Evolutionary conservation across 192 early-diverging fungal genomes (phyloP).

Genomic region (Spinellus fusiger): DNA sequence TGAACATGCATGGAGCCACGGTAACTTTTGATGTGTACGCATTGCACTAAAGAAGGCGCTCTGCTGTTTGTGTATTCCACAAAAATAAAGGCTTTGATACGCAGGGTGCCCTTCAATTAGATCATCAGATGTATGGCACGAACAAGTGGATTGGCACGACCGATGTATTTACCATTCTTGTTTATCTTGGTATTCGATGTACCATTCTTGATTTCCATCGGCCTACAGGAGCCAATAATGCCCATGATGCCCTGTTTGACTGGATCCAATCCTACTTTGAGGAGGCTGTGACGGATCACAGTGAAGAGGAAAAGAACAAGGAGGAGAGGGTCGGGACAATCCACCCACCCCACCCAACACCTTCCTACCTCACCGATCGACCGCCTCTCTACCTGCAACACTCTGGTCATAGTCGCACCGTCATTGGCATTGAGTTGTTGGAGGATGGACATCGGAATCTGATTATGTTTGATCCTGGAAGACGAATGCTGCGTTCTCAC

Average conservation of each 20-base stretch:
- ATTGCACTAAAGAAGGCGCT: too few species aligned
- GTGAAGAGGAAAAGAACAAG: slow-evolving; percentile 20
- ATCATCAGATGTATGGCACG: slow-evolving; percentile 45
- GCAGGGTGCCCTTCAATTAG: slow-evolving; percentile 48
- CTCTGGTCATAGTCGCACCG: slow-evolving; percentile 60
- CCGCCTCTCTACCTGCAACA: slow-evolving; percentile 69
- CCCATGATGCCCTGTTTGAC: slow-evolving; percentile 50
- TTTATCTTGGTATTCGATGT: slow-evolving; percentile 46
- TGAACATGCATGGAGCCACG: slow-evolving; percentile 50
- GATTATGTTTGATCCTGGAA: slow-evolving; percentile 62
- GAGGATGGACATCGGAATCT: slow-evolving; percentile 34
- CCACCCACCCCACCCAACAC: not conserved
- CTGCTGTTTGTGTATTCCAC: too few species aligned
- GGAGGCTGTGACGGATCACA: slow-evolving; percentile 12
- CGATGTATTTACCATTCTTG: slow-evolving; percentile 55
- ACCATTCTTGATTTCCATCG: slow-evolving; percentile 61
- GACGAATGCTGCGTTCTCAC: slow-evolving; percentile 15
- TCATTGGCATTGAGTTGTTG: slow-evolving; percentile 52
- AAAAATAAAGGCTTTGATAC: slow-evolving; percentile 46
- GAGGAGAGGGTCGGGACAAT: not conserved
- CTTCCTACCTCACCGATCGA: slow-evolving; percentile 37
- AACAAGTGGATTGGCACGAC: slow-evolving; percentile 69
- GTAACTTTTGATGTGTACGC: slow-evolving; percentile 9
- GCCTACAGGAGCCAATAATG: slow-evolving; percentile 44
- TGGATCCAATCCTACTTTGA: slow-evolving; percentile 53